Evolutionary conservation across 108 stramenopile species (phyloP), one percentile per base, ranked within the genome.

Genomic region (Nannochloropsis gaditana): DNA sequence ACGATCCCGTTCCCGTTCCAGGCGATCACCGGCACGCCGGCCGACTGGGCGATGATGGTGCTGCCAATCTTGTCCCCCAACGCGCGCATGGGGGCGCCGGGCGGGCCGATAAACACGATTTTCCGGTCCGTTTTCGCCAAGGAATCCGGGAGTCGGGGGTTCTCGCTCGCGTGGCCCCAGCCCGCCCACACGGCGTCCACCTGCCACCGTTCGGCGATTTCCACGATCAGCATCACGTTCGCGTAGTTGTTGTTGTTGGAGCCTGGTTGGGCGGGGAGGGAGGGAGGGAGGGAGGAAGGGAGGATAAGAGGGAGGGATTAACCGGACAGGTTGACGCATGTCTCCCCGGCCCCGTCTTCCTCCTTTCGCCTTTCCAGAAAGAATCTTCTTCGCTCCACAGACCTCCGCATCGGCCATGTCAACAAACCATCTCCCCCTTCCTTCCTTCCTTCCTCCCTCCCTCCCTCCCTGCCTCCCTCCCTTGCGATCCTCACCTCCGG

Each of bases 181-280:
- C 98, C 97, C 11, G 99, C 97, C 99, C 98, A 98, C 41, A 99
- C 99, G 83, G 99, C 99, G 86, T 99, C 96, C n/a, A 97, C 97
- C 43, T 94, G 92, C 89, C 95, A 96, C 2, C 95, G 92, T 21
- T 97, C 94, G 2, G 99, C 99, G 41, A 98, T 93, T 93, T 99
- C 97, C 8, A 98, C 96, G 90, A 99, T 99, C 42, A 98, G 94
- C 41, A 93, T 96, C 21, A 99, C 98, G 91, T 99, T 99, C 91
- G 97, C 97, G 90, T 99, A 99, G 94, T 99, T 99, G 95, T 98
- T 96, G 92, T 98, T 98, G 95, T 99, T 99, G 84, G 97, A 94
- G 43, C 88, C 47, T 10, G 47, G 47, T 15, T 10, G 15, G 47
- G 47, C 11, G 15, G 47, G 47, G 47, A 50, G 47, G 47, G 47